These are phyloP conservation scores for Acarospora socialis DNA, from an alignment of 2,329 filamentous ascomycete genomes.

Conservation along the genomic window DNA sequence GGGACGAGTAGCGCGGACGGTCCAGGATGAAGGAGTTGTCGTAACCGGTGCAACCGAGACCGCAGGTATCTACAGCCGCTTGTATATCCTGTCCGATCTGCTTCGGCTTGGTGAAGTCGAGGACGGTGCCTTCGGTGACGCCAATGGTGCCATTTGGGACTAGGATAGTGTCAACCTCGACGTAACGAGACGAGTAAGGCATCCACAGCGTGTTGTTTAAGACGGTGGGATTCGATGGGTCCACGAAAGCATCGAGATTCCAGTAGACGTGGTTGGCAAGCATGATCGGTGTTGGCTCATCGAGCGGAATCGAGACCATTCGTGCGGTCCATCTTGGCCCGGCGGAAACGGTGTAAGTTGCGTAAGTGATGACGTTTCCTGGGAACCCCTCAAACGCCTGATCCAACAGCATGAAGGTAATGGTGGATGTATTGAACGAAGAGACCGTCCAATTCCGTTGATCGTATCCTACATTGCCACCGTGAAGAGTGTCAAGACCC, in stretches of 20 bases:
- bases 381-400: conserved; percentile 31
- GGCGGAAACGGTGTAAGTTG: conserved; percentile 30
- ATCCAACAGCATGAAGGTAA: conserved; percentile 34
- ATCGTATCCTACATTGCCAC: conserved; percentile 34
- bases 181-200: conserved; percentile 31
- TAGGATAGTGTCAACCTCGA: conserved; percentile 44
- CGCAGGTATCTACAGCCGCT: conserved; percentile 58
- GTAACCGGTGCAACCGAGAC: conserved; percentile 69
- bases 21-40: conserved; percentile 44
- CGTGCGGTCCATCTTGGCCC: conserved; percentile 26
- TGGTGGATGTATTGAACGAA: conserved; percentile 24
- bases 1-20: conserved; percentile 22
- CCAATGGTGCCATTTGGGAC: conserved; percentile 65
- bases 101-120: conserved; percentile 62
- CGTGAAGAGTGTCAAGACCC: conserved; percentile 39
- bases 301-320: conserved; percentile 30
- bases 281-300: conserved; percentile 36
- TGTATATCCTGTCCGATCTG: conserved; percentile 59
- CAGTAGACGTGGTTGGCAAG: conserved; percentile 37
- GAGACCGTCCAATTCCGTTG: conserved; percentile 36
- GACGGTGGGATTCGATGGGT: conserved; percentile 24
- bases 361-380: conserved; percentile 32
- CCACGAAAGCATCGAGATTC: conserved; percentile 36
- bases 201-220: conserved; percentile 32
- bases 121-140: conserved; percentile 52